Evolutionary conservation across 202 grass and related monocot species (phyloP).

Genomic region (Tripidium arundinaceum): DNA sequence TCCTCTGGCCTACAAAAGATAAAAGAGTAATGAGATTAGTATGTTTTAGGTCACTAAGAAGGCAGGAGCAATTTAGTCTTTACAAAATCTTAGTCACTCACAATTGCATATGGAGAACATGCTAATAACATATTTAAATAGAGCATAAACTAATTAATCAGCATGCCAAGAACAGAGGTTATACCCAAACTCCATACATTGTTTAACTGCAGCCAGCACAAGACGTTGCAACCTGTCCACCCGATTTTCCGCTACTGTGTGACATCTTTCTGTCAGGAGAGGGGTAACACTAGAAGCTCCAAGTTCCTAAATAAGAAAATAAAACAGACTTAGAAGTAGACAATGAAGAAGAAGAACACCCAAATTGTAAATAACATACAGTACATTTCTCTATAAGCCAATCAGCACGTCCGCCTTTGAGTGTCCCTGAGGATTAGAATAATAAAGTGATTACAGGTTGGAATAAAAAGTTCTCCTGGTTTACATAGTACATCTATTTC

Average conservation of each 20-base stretch:
- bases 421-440: constrained; percentile 52
- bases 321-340: constrained; percentile 23
- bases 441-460: constrained; percentile 22
- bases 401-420: constrained; percentile 88
- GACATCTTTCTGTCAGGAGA: constrained; percentile 72
- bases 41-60: constrained; percentile 5
- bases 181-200: constrained; percentile 52
- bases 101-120: background rate
- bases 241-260: constrained; percentile 74
- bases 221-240: constrained; percentile 87
- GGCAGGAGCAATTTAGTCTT: constrained; percentile 17
- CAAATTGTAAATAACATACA: constrained; percentile 60
- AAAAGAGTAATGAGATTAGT: constrained; percentile 18
- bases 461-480: background rate
- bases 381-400: constrained; percentile 99
- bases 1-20: constrained; percentile 69
- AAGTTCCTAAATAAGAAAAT: constrained; percentile 58
- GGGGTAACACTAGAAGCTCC: constrained; percentile 92
- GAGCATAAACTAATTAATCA: background rate
- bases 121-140: background rate
- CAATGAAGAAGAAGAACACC: constrained; percentile 3
- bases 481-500: background rate
- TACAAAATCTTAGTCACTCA: background rate
- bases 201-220: constrained; percentile 85
- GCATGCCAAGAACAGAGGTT: background rate